A percentile compares a stretch with the other conserved stretches of the same genome.
Conservation (phyloP, 2,329 filamentous ascomycete species). For the Cladosporium sphaerospermum region DNA sequence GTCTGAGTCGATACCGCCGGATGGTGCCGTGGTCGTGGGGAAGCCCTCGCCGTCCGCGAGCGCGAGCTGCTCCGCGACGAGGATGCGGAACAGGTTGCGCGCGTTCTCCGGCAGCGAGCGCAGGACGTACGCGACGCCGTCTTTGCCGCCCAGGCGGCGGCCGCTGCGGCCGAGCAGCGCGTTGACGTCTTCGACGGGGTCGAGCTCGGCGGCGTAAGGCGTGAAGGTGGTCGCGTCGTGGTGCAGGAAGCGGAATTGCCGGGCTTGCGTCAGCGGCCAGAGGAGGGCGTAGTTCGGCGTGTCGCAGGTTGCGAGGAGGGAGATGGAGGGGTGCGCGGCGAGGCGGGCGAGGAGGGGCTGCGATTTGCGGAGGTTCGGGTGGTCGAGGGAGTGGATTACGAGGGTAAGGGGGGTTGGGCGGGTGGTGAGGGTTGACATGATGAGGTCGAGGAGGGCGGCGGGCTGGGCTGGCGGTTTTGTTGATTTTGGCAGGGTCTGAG, state of each 20-base stretch:
- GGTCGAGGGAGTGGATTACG: conserved; percentile 78
- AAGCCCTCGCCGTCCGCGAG: conserved; percentile 47
- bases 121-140: conserved; percentile 86
- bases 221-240: conserved; percentile 92
- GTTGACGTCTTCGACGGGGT: conserved; percentile 86
- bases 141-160: conserved; percentile 74
- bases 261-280: conserved; percentile 82
- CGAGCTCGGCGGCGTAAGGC: conserved; percentile 65
- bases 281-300: conserved; percentile 80
- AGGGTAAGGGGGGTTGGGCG: conserved; percentile 34
- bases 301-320: conserved; percentile 74
- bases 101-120: conserved; percentile 90
- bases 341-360: conserved; percentile 73
- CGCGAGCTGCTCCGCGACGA: conserved; percentile 77
- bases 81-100: conserved; percentile 73
- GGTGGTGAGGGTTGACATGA: conserved; percentile 55
- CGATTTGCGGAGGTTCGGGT: conserved; percentile 64
- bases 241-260: conserved; percentile 78
- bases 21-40: conserved; percentile 32
- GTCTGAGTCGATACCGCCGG: conserved; percentile 26
- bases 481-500: conserved; percentile 49
- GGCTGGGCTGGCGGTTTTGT: conserved; percentile 59
- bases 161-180: conserved; percentile 76
- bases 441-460: conserved; percentile 59
- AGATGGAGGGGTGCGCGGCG: conserved; percentile 65